Percentiles rank a stretch among this genome's conserved stretches.
Conservation (phyloP, 805 yeast genomes). For the Saturnispora kantuleensis region DNA sequence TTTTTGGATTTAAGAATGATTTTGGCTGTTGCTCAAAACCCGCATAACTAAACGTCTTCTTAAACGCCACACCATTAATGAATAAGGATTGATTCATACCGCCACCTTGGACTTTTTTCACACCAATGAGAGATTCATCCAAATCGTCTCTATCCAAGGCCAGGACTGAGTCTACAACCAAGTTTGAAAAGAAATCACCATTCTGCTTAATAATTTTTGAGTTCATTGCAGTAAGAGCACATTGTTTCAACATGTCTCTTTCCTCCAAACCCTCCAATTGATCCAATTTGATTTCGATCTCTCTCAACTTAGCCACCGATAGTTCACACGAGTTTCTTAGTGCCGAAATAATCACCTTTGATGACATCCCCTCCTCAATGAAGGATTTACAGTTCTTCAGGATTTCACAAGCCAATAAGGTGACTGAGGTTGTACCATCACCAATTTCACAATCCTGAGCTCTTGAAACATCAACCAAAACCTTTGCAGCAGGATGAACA, state of each 20-base stretch:
- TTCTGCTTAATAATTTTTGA: constrained; percentile 86
- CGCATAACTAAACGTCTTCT: constrained; percentile 94
- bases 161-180: constrained; percentile 94
- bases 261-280: constrained; percentile 41
- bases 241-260: constrained; percentile 72
- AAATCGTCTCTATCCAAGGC: constrained; percentile 76
- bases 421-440: constrained; percentile 96
- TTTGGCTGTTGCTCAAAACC: constrained; percentile 99
- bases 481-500: constrained; percentile 96
- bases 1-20: constrained; percentile 65
- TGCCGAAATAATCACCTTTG: constrained; percentile 83
- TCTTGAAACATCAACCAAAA: constrained; percentile 86
- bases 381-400: constrained; percentile 80
- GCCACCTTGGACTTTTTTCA: constrained; percentile 93
- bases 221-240: constrained; percentile 97
- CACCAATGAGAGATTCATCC: constrained; percentile 85
- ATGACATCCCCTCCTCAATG: constrained; percentile 92
- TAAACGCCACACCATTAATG: constrained; percentile 92
- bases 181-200: constrained; percentile 81
- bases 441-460: constrained; percentile 98
- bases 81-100: constrained; percentile 88
- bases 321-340: constrained; percentile 71
- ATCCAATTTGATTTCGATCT: constrained; percentile 60
- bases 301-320: constrained; percentile 64
- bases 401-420: constrained; percentile 82